Evolutionary conservation across 257 asterid genomes (phyloP), one percentile per base, ranked within the genome.

Genomic region (Ilex asprella): DNA sequence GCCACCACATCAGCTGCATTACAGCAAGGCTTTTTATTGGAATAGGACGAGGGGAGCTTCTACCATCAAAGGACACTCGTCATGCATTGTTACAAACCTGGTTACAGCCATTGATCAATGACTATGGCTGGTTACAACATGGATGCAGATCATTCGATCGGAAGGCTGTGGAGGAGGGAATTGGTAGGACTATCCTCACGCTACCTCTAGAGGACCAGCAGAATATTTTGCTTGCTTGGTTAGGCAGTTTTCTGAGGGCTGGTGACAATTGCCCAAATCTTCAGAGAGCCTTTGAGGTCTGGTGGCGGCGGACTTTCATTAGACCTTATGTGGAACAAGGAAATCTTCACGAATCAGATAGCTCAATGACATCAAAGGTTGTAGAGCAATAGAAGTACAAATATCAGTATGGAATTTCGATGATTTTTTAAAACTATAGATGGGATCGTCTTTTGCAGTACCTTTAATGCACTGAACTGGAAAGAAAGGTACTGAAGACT

Each of bases 231-330:
- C 80, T 92, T 27, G 73, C 84, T 66, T 92, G 99, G 99, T 41
- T 92, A 55, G 86, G 92, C 12, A 78, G 80, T 63, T 92, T 89
- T 47, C 77, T 92, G 31, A 92, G 82, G 82, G 72, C 82, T 2
- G 99, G 97, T 2, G 96, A 92, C 62, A 79, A 72, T 54, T 92
- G 99, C 65, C 99, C 97, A 7, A 92, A 92, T 83, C 95, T 89
- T 55, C 91, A 73, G 68, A 75, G 80, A 54, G 96, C 99, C 0
- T 92, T 92, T 21, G 97, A 92, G 79, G 97, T 92, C 32, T 92
- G 99, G 97, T 92, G 99, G 99, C 85, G 97, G 65, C 67, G 97
- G 77, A 87, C 99, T 14, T 92, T 89, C 43, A 70, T 85, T 14
- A 72, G 92, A 62, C 95, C 97, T 3, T 85, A 69, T 13, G 78